Base-by-base conservation (phyloP, 345 rosid genomes). In the Psidium friedrichsthalianum region DNA sequence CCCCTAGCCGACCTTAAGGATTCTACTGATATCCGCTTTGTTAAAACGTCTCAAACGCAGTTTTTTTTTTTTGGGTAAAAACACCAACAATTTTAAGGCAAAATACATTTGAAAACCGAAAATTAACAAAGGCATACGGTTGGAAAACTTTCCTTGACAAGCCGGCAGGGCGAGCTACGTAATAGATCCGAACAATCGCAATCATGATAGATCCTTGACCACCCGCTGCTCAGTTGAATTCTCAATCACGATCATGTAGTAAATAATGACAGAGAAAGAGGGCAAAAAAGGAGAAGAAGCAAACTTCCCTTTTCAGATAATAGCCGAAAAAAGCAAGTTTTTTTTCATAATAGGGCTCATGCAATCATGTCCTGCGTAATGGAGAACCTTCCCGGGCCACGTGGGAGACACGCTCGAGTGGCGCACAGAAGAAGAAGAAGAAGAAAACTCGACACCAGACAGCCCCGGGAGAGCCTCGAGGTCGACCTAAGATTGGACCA, bases 1-100 rank as follows among this genome's bases (percentile, higher is more conserved):
- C 36, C 74, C 5, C 6, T 0, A 61, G 21, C 11, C 11, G 0
- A 27, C 11, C 1, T 16, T 3, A 64, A 0, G 76, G 76, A 64
- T 15, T 29, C 32, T 61, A 1, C 32, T 11, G 8, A 64, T 64
- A 16, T 16, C 76, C 1, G 5, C 40, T 27, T 27, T 10, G 20
- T 27, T 6, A 27, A 27, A 27, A 59, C 1, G 10, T 3, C 20
- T 27, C 74, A 3, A 59, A 27, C 40, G 8, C 8, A 8, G 29
- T 8, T 32, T 64, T 1, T 8, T 8, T 32, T 64, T 1, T 8
- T 64, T 32, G 76, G 76, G 12, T 2, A 64, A 16, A 16, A 64
- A 16, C 44, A 64, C 21, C 42, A 29, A 7, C 21, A 7, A 8
- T 29, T 51, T 15, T 5, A 61, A 61, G 74, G 42, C 5, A 61